Conservation (phyloP, 1,284 basidiomycete species). For the Pseudozyma flocculosa region DNA sequence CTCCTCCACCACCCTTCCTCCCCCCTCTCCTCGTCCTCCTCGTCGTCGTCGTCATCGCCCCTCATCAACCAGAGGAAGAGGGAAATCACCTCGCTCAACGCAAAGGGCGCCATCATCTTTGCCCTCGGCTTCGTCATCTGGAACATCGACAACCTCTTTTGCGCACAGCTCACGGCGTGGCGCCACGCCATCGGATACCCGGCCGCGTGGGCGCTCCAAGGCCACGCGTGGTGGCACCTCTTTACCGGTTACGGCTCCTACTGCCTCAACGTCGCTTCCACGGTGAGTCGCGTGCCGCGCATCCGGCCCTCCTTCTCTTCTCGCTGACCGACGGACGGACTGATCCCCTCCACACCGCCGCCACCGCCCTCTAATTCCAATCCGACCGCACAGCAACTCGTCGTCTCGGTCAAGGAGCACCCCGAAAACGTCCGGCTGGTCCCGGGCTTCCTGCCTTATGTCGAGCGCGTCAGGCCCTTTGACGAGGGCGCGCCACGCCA, state of each 20-base stretch:
- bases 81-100: conserved; percentile 13
- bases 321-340: too few species aligned
- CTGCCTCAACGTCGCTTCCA: conserved; percentile 57
- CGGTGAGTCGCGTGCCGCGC: neutral
- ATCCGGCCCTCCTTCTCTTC: too few species aligned
- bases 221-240: conserved; percentile 62
- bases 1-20: conserved; percentile 39
- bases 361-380: too few species aligned
- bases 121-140: conserved; percentile 61
- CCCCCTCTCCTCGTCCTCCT: conserved; percentile 15
- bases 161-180: conserved; percentile 41
- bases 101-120: conserved; percentile 50
- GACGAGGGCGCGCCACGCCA: neutral
- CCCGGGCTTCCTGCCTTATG: conserved; percentile 14
- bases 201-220: conserved; percentile 39
- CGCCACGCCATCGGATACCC: conserved; percentile 43
- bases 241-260: conserved; percentile 62
- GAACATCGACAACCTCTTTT: conserved; percentile 64
- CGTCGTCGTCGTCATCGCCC: neutral
- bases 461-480: conserved; percentile 25
- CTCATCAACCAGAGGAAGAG: conserved; percentile 7
- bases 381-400: conserved; percentile 19
- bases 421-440: conserved; percentile 26
- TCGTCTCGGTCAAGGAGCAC: conserved; percentile 35
- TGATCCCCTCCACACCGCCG: too few species aligned